Evolutionary conservation across 805 yeast genomes (phyloP), one percentile per base, ranked within the genome.

Genomic region (Ogataea pilisensis): DNA sequence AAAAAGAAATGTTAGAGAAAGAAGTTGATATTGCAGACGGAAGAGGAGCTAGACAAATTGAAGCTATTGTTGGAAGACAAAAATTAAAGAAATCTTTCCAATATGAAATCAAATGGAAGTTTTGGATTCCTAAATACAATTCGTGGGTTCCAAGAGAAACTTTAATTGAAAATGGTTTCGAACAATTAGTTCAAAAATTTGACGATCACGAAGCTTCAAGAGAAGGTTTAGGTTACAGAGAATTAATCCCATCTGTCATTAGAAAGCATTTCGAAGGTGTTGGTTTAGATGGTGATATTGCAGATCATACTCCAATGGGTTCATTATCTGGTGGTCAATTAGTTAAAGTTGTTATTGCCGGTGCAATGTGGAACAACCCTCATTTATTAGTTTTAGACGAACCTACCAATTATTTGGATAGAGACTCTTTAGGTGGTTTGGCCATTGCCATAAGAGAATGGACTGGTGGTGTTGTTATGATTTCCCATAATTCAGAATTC

Each of bases 351-450:
- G 99, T 91, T 45, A 91, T 91, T 70, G 98, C 98, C 12, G 99
- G 98, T 68, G 97, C 98, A 50, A 91, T 91, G 93, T 91, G 99
- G 99, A 91, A 93, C 69, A 93, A 91, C 63, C 99, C 99, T 16
- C 99, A 91, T 66, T 77, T 91, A 65, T 76, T 91, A 49, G 99
- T 91, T 32, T 75, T 91, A 46, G 99, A 91, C 68, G 99, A 91
- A 77, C 99, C 99, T 63, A 91, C 98, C 58, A 91, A 91, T 71
- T 91, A 93, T 73, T 74, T 91, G 69, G 99, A 91, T 68, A 84
- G 99, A 74, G 99, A 91, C 65, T 90, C 98, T 20, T 75, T 91
- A 48, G 99, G 98, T 65, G 99, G 97, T 35, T 75, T 91, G 53
- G 98, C 99, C 22, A 80, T 91, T 55, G 99, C 99, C 37, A 93